Percentiles rank a stretch among this genome's conserved stretches.
These are phyloP conservation scores for Aspergillus piperis DNA, from an alignment of 2,329 filamentous ascomycete species.

Conservation along the genomic window DNA sequence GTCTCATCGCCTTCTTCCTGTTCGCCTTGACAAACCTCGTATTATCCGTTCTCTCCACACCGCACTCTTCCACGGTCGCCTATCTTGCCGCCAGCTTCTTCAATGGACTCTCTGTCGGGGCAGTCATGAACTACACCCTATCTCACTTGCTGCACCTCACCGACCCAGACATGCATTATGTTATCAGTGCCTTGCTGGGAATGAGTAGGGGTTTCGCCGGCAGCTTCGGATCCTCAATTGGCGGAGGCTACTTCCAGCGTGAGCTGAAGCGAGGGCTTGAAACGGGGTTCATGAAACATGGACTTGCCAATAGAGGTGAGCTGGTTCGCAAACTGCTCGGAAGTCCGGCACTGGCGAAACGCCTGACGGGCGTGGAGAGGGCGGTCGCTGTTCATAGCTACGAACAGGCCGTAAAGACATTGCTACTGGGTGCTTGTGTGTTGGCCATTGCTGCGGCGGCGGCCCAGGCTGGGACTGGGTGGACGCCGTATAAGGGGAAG, in stretches of 20 bases:
- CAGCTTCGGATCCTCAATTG: conserved; percentile 76
- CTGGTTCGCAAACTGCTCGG: conserved; percentile 60
- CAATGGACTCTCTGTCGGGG: conserved; percentile 73
- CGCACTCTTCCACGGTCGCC: conserved; percentile 51
- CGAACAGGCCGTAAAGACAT: conserved; percentile 52
- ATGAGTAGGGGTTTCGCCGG: conserved; percentile 83
- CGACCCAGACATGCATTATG: conserved; percentile 66
- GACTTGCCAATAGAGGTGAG: conserved; percentile 40
- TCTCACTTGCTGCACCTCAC: conserved; percentile 77
- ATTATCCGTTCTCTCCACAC: conserved; percentile 59
- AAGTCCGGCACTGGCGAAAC: conserved; percentile 57
- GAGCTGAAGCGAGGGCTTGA: conserved; percentile 58
- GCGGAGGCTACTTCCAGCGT: conserved; percentile 72
- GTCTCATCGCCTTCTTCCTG: conserved; percentile 59
- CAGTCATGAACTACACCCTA: conserved; percentile 76
- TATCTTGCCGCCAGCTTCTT: conserved; percentile 65
- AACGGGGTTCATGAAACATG: conserved; percentile 56
- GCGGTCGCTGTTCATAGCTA: conserved; percentile 57
- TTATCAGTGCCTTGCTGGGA: conserved; percentile 72
- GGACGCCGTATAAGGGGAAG: conserved; percentile 40
- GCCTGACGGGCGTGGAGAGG: conserved; percentile 52
- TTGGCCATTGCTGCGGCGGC: conserved; percentile 53
- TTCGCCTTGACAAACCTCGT: conserved; percentile 63
- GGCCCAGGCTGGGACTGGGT: conserved; percentile 61
- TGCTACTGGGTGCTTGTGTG: conserved; percentile 56